These are phyloP conservation scores for Metschnikowia colocasiae DNA, from an alignment of 805 yeast species.

Conservation along the genomic window DNA sequence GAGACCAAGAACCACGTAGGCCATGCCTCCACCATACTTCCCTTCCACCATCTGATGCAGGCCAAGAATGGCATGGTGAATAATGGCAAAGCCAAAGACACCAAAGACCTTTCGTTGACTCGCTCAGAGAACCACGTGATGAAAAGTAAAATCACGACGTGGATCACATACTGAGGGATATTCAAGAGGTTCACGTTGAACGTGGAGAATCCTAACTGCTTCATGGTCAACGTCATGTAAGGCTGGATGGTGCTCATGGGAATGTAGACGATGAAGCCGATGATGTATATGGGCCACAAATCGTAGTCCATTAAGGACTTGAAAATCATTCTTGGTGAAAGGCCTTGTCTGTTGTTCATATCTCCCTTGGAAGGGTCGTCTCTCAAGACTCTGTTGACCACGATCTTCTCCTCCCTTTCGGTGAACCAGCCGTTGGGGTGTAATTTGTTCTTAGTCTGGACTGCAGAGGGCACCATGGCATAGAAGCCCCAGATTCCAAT, in stretches of 20 bases:
- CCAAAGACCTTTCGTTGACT: conserved; percentile 23
- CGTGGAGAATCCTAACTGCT: conserved; percentile 48
- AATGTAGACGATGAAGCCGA: conserved; percentile 38
- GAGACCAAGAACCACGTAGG: conserved; percentile 39
- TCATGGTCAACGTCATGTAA: conserved; percentile 50
- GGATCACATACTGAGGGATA: conserved; percentile 44
- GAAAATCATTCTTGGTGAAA: conserved; percentile 38
- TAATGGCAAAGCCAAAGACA: conserved; percentile 23
- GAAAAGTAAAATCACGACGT: conserved; percentile 20
- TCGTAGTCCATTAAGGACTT: conserved; percentile 46
- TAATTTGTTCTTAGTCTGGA: conserved; percentile 48
- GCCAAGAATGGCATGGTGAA: conserved; percentile 27
- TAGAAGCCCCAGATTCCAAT: conserved; percentile 47
- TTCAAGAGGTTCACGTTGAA: conserved; percentile 49
- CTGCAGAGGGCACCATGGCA: conserved; percentile 53
- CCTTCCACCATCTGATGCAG: conserved; percentile 40
- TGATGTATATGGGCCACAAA: conserved; percentile 51
- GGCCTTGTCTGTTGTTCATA: conserved; percentile 58
- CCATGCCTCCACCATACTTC: conserved; percentile 39
- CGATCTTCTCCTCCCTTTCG: conserved; percentile 52
- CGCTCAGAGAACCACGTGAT: conserved; percentile 24
- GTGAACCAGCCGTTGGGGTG: conserved; percentile 49
- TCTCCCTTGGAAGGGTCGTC: conserved; percentile 64
- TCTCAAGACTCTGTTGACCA: conserved; percentile 55
- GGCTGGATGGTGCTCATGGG: conserved; percentile 17